A percentile compares a stretch with the other conserved stretches of the same genome.
Conservation (phyloP, 2,329 filamentous ascomycete species). For the Sarocladium strictum region DNA sequence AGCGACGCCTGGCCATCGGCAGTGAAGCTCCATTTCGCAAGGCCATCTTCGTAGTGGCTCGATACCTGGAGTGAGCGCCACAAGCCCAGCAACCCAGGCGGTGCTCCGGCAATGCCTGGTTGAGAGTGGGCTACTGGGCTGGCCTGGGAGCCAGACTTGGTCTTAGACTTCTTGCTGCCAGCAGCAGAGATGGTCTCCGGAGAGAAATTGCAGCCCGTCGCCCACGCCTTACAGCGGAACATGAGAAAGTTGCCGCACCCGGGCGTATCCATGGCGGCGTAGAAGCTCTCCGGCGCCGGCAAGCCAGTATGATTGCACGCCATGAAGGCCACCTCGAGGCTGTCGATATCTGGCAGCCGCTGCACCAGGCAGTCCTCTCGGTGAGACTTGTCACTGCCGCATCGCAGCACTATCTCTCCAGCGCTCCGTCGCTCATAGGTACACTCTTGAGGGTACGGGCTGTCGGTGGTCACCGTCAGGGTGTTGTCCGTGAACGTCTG, state of each 20-base stretch:
- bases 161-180: not conserved
- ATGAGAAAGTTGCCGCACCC: constrained; percentile 9
- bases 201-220: not conserved
- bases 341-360: constrained; percentile 10
- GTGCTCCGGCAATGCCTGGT: not conserved
- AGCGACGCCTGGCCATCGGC: constrained; percentile 11
- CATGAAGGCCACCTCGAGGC: constrained; percentile 11
- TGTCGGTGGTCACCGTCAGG: constrained; percentile 11
- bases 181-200: not conserved
- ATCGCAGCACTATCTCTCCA: constrained; percentile 8
- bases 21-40: constrained; percentile 12
- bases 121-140: not conserved
- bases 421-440: constrained; percentile 7
- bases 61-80: constrained; percentile 13
- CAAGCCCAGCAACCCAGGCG: not conserved
- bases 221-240: not conserved
- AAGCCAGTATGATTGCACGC: constrained; percentile 10
- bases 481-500: constrained; percentile 11
- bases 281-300: constrained; percentile 11
- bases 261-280: constrained; percentile 10
- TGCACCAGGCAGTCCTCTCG: constrained; percentile 10
- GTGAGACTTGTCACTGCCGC: constrained; percentile 5
- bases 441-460: constrained; percentile 10
- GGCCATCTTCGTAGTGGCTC: constrained; percentile 11
- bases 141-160: not conserved